These are phyloP conservation scores for Aeminium ludgeri DNA, from an alignment of 495 filamentous ascomycete genomes.

Conservation along the genomic window DNA sequence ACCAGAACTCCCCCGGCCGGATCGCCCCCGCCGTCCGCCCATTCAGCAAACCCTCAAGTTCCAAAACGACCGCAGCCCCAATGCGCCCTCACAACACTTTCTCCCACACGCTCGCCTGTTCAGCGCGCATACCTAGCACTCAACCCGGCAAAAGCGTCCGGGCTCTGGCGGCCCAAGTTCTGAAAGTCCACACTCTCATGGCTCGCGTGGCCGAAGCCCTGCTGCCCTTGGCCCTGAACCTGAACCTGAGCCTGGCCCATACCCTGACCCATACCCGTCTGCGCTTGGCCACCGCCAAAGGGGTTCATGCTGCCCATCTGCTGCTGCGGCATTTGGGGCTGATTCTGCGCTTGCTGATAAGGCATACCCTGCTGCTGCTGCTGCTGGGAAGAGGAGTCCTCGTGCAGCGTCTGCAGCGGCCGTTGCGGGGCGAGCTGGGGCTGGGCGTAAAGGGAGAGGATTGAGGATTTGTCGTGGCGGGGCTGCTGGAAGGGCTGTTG, in stretches of 20 bases:
- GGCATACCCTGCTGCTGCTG: constrained; percentile 15
- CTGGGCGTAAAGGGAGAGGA: constrained; percentile 74
- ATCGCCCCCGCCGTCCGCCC: too few relatives aligned
- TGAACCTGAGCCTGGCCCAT: constrained; percentile 2
- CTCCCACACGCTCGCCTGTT: too few relatives aligned
- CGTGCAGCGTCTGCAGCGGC: constrained; percentile 12
- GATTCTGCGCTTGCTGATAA: constrained; percentile 12
- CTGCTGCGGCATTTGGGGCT: constrained; percentile 3
- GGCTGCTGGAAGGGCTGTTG: not conserved
- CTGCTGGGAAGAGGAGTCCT: constrained; percentile 16
- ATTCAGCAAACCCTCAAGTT: too few relatives aligned
- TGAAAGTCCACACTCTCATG: constrained; percentile 78
- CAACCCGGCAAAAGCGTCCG: constrained; percentile 91
- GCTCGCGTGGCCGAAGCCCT: constrained; percentile 42
- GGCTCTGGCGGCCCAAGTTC: constrained; percentile 59
- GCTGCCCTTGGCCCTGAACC: not conserved
- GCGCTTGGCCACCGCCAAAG: constrained; percentile 13
- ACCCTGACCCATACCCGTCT: constrained; percentile 6
- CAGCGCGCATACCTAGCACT: constrained; percentile 45
- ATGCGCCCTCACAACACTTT: too few relatives aligned
- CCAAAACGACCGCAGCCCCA: too few relatives aligned
- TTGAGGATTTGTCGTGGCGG: constrained; percentile 60
- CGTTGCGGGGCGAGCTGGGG: constrained; percentile 48
- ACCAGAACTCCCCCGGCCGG: too few relatives aligned
- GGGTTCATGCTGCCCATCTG: constrained; percentile 21